Evolutionary conservation across 805 yeast genomes (phyloP).

Genomic region (Kodamaea sagamina): DNA sequence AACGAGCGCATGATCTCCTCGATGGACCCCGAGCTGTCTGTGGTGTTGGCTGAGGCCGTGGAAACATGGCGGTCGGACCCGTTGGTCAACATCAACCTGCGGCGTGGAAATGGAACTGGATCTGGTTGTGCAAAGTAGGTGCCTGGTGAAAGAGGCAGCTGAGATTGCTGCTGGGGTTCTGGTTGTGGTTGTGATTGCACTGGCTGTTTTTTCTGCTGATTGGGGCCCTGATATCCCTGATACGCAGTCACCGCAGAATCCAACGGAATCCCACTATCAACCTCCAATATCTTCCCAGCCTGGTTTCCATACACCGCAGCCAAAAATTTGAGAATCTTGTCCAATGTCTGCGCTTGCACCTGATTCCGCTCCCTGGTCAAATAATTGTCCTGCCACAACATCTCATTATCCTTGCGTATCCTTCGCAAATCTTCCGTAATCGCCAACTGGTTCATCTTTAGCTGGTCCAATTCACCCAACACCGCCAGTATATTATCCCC

Average conservation of each 20-base stretch:
- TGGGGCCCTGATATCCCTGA: constrained; percentile 8
- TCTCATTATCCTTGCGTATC: constrained; percentile 81
- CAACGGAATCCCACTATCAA: constrained; percentile 21
- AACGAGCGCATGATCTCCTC: constrained; percentile 35
- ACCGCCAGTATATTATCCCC: constrained; percentile 50
- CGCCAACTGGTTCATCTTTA: constrained; percentile 75
- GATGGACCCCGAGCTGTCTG: constrained; percentile 14
- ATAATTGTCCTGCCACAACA: constrained; percentile 88
- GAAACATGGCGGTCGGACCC: constrained; percentile 9
- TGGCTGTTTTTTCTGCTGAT: constrained; percentile 9
- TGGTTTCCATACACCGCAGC: constrained; percentile 75
- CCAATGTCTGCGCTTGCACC: constrained; percentile 83
- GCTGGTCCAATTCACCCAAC: constrained; percentile 68
- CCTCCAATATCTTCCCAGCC: constrained; percentile 51
- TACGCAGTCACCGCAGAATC: constrained; percentile 21
- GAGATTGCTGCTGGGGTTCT: constrained; percentile 9
- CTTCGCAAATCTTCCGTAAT: constrained; percentile 84
- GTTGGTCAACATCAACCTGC: constrained; percentile 13
- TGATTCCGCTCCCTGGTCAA: constrained; percentile 82
- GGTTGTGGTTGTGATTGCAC: constrained; percentile 7
- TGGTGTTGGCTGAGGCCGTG: constrained; percentile 11
- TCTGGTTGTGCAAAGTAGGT: constrained; percentile 9
- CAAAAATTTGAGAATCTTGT: constrained; percentile 81
- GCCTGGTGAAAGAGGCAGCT: constrained; percentile 10
- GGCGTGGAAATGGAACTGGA: not conserved